Conservation (phyloP, 2,329 filamentous ascomycete genomes). For the Scedosporium aurantiacum region DNA sequence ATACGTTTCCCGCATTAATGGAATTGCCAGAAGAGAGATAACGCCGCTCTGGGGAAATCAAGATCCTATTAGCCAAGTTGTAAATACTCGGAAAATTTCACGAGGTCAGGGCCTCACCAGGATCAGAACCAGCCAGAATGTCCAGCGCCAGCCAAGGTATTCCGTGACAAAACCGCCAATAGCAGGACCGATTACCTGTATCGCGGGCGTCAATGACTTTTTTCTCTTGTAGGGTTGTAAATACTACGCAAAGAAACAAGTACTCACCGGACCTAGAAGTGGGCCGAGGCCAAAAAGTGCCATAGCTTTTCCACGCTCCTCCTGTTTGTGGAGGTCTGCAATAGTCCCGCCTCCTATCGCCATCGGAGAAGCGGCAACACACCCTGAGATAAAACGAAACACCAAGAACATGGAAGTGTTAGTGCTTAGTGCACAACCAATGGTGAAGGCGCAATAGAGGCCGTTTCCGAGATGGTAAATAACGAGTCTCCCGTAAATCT, state of each 20-base stretch:
- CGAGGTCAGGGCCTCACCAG: not conserved
- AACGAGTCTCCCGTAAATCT: constrained; percentile 43
- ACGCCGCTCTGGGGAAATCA: too few species aligned
- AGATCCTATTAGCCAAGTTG: too few species aligned
- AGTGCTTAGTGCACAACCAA: constrained; percentile 40
- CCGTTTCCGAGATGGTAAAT: constrained; percentile 37
- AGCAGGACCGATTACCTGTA: constrained; percentile 28
- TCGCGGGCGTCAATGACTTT: not conserved
- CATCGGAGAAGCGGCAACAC: constrained; percentile 51
- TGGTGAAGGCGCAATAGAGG: constrained; percentile 33
- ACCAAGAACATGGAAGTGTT: constrained; percentile 37
- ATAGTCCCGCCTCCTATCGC: constrained; percentile 58
- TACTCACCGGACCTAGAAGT: constrained; percentile 27
- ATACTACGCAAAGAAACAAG: not conserved
- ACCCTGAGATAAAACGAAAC: constrained; percentile 50
- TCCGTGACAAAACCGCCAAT: constrained; percentile 31
- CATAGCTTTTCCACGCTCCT: constrained; percentile 48
- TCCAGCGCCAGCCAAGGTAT: constrained; percentile 35
- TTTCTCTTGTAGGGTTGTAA: not conserved
- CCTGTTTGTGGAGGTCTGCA: constrained; percentile 48
- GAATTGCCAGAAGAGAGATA: too few species aligned
- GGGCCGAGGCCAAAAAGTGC: constrained; percentile 31
- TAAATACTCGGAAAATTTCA: too few species aligned
- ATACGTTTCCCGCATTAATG: constrained; percentile 29
- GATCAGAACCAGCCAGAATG: constrained; percentile 35